phyloP scores from a whole-genome alignment of 2,329 filamentous ascomycete species.

The Penicillium digitatum region DNA sequence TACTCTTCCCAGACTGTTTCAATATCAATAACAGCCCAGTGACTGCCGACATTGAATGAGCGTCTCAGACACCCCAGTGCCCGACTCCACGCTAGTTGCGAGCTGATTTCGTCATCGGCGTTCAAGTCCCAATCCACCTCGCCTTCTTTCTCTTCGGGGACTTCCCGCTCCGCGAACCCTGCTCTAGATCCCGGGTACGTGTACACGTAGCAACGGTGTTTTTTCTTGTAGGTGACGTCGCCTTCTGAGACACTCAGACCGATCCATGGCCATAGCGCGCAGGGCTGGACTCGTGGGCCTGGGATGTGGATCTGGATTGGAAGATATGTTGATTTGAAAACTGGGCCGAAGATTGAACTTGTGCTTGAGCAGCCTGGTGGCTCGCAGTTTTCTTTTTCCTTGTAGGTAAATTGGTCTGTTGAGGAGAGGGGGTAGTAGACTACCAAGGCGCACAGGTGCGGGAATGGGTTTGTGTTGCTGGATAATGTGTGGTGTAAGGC shows the following conservation, averaged over 20 bases:
- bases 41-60: slow-evolving; percentile 49
- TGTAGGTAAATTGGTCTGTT: slow-evolving; percentile 8
- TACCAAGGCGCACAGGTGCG: slow-evolving; percentile 55
- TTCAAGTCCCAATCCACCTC: background rate
- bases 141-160: slow-evolving; percentile 53
- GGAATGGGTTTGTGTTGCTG: slow-evolving; percentile 53
- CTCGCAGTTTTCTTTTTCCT: slow-evolving; percentile 19
- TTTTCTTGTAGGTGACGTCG: slow-evolving; percentile 27
- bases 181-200: slow-evolving; percentile 53
- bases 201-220: slow-evolving; percentile 41
- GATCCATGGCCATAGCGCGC: slow-evolving; percentile 24
- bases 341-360: slow-evolving; percentile 32
- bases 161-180: slow-evolving; percentile 64
- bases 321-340: slow-evolving; percentile 28
- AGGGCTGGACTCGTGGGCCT: slow-evolving; percentile 23
- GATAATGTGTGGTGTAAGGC: slow-evolving; percentile 36
- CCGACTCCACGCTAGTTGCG: slow-evolving; percentile 62
- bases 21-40: slow-evolving; percentile 32
- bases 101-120: slow-evolving; percentile 42
- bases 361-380: slow-evolving; percentile 31
- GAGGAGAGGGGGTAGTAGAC: slow-evolving; percentile 52
- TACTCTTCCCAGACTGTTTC: slow-evolving; percentile 42
- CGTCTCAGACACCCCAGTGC: slow-evolving; percentile 56
- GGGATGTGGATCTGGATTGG: slow-evolving; percentile 57
- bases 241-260: slow-evolving; percentile 23